Conservation (phyloP, 140 eudicot genomes). For the Erigeron philadelphicus region DNA sequence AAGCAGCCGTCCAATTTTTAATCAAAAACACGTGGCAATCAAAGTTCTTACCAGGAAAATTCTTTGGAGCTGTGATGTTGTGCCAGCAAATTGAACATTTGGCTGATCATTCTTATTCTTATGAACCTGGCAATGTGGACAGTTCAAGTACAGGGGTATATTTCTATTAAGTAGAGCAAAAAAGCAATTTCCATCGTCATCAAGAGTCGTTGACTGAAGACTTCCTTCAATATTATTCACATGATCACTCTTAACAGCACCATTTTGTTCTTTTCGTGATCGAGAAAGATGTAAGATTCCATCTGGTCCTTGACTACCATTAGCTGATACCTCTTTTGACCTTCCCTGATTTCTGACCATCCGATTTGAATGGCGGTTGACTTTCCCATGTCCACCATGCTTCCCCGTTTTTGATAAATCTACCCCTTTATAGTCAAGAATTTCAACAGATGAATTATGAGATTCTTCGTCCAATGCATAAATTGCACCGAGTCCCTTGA, state of each 20-base stretch:
- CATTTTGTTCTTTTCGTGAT: slow-evolving; percentile 27
- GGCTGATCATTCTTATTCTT: slow-evolving; percentile 58
- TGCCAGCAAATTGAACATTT: slow-evolving; percentile 55
- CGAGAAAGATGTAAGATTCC: too few relatives aligned
- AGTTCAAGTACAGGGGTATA: slow-evolving; percentile 68
- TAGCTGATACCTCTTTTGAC: slow-evolving; percentile 34
- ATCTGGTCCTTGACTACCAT: slow-evolving; percentile 17
- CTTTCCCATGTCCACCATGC: slow-evolving; percentile 53
- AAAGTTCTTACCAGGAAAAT: slow-evolving; percentile 64
- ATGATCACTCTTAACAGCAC: slow-evolving; percentile 26
- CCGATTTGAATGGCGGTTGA: slow-evolving; percentile 48
- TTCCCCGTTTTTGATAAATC: slow-evolving; percentile 41
- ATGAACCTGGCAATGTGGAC: slow-evolving; percentile 65
- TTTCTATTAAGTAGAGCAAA: slow-evolving; percentile 57
- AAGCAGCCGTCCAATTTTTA: too few relatives aligned
- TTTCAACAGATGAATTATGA: slow-evolving; percentile 32
- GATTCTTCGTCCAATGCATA: slow-evolving; percentile 44
- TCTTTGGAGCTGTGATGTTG: slow-evolving; percentile 85
- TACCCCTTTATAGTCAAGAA: slow-evolving; percentile 37
- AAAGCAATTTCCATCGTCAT: slow-evolving; percentile 56
- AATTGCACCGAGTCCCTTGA: slow-evolving; percentile 58
- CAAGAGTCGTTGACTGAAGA: slow-evolving; percentile 42
- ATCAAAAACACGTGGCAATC: background rate
- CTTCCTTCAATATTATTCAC: slow-evolving; percentile 42
- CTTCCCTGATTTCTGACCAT: slow-evolving; percentile 41